Percentiles rank a stretch among this genome's conserved stretches.
phyloP scores from a whole-genome alignment of 2,329 filamentous ascomycete genomes.

The Ascocoryne sarcoides region DNA sequence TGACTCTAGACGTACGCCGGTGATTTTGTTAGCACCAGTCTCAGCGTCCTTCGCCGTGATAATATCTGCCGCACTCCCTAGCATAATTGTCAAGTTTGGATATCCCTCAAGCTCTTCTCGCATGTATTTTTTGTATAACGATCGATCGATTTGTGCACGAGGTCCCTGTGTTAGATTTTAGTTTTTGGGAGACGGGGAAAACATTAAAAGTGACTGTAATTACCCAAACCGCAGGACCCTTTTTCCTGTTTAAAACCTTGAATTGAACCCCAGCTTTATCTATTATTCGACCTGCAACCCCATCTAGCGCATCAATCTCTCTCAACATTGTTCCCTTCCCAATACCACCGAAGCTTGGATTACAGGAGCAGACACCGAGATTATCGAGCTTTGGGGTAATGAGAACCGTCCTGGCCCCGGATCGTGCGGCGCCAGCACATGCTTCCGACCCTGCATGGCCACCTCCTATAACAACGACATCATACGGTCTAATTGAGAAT shows the following conservation, averaged over 20 bases:
- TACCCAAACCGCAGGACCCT: conserved; percentile 88
- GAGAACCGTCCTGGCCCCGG: conserved; percentile 80
- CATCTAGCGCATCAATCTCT: conserved; percentile 91
- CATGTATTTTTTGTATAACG: conserved; percentile 86
- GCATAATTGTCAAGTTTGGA: conserved; percentile 68
- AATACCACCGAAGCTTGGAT: conserved; percentile 96
- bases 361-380: conserved; percentile 91
- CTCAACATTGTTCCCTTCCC: conserved; percentile 94
- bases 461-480: conserved; percentile 92
- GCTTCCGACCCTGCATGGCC: conserved; percentile 95
- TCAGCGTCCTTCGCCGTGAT: conserved; percentile 54
- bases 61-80: conserved; percentile 88
- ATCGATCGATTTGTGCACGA: conserved; percentile 87
- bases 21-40: conserved; percentile 59
- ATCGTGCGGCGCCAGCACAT: conserved; percentile 78
- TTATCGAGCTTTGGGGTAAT: conserved; percentile 84
- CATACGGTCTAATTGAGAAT: conserved; percentile 42
- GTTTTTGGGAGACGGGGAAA: background rate
- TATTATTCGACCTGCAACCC: conserved; percentile 76
- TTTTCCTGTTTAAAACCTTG: conserved; percentile 75
- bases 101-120: conserved; percentile 73
- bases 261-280: conserved; percentile 96
- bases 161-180: conserved; percentile 49
- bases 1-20: conserved; percentile 77
- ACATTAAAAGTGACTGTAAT: background rate